Percentiles rank a stretch among this genome's conserved stretches.
These are phyloP conservation scores for Fusarium miscanthi DNA, from an alignment of 2,329 filamentous ascomycete species.

Conservation along the genomic window DNA sequence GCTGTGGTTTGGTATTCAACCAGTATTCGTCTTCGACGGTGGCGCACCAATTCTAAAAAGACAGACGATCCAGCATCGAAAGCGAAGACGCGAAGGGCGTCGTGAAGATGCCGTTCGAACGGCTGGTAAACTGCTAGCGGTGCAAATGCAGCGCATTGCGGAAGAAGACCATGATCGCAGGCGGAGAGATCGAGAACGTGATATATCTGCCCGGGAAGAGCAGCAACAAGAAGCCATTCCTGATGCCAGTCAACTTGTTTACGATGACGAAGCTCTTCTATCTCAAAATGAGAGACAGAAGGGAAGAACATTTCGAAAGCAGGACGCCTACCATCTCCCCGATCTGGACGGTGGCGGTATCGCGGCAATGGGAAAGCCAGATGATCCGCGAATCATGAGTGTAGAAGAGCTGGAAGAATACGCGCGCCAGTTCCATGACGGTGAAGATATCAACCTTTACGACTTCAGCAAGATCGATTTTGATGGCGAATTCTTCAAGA, in stretches of 20 bases:
- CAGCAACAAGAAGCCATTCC: slow-evolving; percentile 75
- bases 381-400: slow-evolving; percentile 97
- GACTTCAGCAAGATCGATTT: slow-evolving; percentile 99
- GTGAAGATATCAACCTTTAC: slow-evolving; percentile 91
- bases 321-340: slow-evolving; percentile 94
- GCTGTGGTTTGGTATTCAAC: slow-evolving; percentile 94
- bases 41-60: slow-evolving; percentile 91
- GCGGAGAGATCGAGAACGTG: slow-evolving; percentile 59
- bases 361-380: slow-evolving; percentile 85
- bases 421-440: slow-evolving; percentile 88
- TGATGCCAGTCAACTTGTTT: slow-evolving; percentile 77
- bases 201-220: slow-evolving; percentile 53
- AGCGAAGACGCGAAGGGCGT: slow-evolving; percentile 84
- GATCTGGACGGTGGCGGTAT: slow-evolving; percentile 83
- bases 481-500: slow-evolving; percentile 93
- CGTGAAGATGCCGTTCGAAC: slow-evolving; percentile 93
- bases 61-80: slow-evolving; percentile 85
- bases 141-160: slow-evolving; percentile 91
- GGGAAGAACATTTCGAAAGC: slow-evolving; percentile 84
- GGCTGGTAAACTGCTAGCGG: slow-evolving; percentile 88
- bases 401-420: slow-evolving; percentile 95
- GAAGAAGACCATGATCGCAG: slow-evolving; percentile 84
- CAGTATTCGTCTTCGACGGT: slow-evolving; percentile 98
- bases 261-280: slow-evolving; percentile 91
- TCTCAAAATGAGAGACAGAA: slow-evolving; percentile 78